These are phyloP conservation scores for Wickerhamiella nectarea DNA, from an alignment of 805 yeast species.

Conservation along the genomic window DNA sequence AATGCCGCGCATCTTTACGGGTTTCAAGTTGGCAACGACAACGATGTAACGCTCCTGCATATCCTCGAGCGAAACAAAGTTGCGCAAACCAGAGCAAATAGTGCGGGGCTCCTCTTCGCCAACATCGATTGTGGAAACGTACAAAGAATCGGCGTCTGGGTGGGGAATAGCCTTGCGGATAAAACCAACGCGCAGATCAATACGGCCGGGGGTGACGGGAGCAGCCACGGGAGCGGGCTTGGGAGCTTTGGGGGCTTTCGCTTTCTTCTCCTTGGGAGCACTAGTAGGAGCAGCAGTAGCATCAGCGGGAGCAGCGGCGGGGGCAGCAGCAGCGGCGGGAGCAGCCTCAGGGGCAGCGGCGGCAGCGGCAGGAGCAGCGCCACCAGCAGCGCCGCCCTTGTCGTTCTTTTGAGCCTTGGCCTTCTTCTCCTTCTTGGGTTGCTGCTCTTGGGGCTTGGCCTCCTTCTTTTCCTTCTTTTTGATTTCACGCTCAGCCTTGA, in stretches of 20 bases:
- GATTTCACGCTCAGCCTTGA: conserved; percentile 45
- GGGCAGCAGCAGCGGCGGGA: conserved; percentile 14
- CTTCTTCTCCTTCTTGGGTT: conserved; percentile 24
- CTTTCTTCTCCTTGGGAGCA: conserved; percentile 25
- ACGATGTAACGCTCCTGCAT: conserved; percentile 91
- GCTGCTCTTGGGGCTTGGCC: conserved; percentile 16
- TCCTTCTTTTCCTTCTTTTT: conserved; percentile 34
- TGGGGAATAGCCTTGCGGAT: conserved; percentile 93
- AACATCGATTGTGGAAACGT: conserved; percentile 90
- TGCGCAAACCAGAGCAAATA: conserved; percentile 92
- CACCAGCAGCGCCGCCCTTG: conserved; percentile 20
- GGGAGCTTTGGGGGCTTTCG: conserved; percentile 39
- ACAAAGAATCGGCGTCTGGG: conserved; percentile 94
- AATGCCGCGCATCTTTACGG: conserved; percentile 95
- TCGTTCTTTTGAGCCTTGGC: conserved; percentile 19
- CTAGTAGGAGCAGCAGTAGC: conserved; percentile 11
- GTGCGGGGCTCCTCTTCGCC: conserved; percentile 98
- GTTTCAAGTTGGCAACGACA: conserved; percentile 90
- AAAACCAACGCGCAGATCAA: conserved; percentile 91
- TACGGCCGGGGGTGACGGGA: conserved; percentile 46
- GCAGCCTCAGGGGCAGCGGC: no score
- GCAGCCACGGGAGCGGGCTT: conserved; percentile 34
- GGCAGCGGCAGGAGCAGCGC: conserved; percentile 19
- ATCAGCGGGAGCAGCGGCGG: conserved; percentile 9
- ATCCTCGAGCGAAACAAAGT: conserved; percentile 76